These are phyloP conservation scores for Ramularia endophylla DNA, from an alignment of 2,329 filamentous ascomycete genomes.

Conservation along the genomic window DNA sequence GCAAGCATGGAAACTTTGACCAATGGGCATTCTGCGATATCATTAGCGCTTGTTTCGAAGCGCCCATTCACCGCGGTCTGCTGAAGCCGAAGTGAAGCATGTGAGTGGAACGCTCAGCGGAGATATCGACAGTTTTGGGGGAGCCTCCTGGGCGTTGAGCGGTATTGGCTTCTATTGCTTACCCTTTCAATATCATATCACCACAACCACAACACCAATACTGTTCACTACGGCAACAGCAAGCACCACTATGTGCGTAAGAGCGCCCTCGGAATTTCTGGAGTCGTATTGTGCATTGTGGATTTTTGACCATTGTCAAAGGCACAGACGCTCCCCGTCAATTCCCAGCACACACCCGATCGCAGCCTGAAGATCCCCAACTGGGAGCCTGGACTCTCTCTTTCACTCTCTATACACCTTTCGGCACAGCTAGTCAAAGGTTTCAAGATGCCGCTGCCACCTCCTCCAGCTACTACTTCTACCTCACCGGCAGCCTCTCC, in stretches of 20 bases:
- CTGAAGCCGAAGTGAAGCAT: not conserved
- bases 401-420: not conserved
- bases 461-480: not conserved
- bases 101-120: not conserved
- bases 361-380: too few relatives aligned
- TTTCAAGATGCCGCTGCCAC: not conserved
- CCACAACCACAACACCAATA: not conserved
- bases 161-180: too few relatives aligned
- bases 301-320: too few relatives aligned
- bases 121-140: not conserved
- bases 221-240: too few relatives aligned
- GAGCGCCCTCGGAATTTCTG: too few relatives aligned
- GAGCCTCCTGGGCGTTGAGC: not conserved
- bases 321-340: too few relatives aligned
- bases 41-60: not conserved
- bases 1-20: constrained; percentile 1
- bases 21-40: not conserved
- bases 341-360: not conserved
- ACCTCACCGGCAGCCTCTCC: not conserved
- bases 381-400: not conserved
- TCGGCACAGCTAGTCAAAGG: not conserved
- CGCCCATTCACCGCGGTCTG: not conserved
- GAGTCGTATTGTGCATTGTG: too few relatives aligned
- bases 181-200: not conserved
- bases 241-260: too few relatives aligned